Conservation (phyloP, 371 early-diverging fungal species). For the Mucor saturninus region DNA sequence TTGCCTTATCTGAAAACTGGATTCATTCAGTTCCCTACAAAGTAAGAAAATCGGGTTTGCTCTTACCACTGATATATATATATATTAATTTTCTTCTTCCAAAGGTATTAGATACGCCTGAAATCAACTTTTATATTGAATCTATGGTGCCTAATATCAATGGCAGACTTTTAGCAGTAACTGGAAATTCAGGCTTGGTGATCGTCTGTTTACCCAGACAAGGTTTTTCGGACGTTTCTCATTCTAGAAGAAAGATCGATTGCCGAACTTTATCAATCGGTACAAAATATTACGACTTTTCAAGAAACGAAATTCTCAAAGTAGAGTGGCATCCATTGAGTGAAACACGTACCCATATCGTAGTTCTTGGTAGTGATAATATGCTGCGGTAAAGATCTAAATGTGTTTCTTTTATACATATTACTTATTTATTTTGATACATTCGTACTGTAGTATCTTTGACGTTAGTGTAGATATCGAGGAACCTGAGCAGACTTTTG, state of each 20-base stretch:
- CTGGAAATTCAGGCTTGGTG: slow-evolving; percentile 30
- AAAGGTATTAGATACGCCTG: slow-evolving; percentile 45
- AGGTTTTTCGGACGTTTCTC: slow-evolving; percentile 20
- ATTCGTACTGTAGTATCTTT: slow-evolving; percentile 38
- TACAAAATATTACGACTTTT: slow-evolving; percentile 14
- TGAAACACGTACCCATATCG: slow-evolving; percentile 45
- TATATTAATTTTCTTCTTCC: background rate
- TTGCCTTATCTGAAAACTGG: slow-evolving; percentile 23
- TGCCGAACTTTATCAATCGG: slow-evolving; percentile 41
- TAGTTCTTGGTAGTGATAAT: slow-evolving; percentile 41
- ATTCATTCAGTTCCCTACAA: slow-evolving; percentile 43
- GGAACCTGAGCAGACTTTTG: slow-evolving; percentile 49
- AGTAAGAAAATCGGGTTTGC: slow-evolving; percentile 23
- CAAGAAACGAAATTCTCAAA: slow-evolving; percentile 31
- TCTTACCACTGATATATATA: background rate
- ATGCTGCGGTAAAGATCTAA: slow-evolving; percentile 32
- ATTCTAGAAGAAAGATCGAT: slow-evolving; percentile 17
- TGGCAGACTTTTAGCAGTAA: slow-evolving; percentile 43
- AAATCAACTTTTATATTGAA: slow-evolving; percentile 42
- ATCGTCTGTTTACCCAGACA: slow-evolving; percentile 42
- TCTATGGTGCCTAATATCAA: slow-evolving; percentile 32
- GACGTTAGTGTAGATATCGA: slow-evolving; percentile 43
- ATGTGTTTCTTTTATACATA: background rate
- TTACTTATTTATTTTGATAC: background rate
- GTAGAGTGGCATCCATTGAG: slow-evolving; percentile 54